Base-by-base conservation (phyloP, 164 flowering plant genomes). In the Protea cynaroides region DNA sequence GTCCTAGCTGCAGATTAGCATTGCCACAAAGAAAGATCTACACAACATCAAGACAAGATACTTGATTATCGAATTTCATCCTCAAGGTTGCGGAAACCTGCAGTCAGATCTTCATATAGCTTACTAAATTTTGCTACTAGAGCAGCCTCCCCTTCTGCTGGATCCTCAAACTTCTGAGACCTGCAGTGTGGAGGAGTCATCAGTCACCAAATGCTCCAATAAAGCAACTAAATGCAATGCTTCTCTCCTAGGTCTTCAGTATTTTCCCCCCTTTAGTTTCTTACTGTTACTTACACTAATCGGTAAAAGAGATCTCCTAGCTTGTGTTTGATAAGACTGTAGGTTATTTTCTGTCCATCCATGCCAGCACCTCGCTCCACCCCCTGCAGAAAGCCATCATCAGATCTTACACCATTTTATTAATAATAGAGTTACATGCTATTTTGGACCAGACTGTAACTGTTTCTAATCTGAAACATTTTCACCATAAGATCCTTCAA, bases 121-220 rank as follows among this genome's bases (percentile, higher is more conserved):
- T 92, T 88, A 53, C 71, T 76, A 81, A 95, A 95, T 68, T 92
- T 95, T 0, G 76, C 93, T 17, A 84, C 83, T 23, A 95, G 88
- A 57, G 82, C 87, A 12, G 69, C 71, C 79, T 95, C 99, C 40
- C 99, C 99, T 78, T 95, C 99, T 1, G 97, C 97, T 14, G 99
- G 99, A 59, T 95, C 99, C 78, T 95, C 99, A 19, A 95, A 95
- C 56, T 95, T 95, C 71, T 95, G 99, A 44, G 99, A 95, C 75
- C 97, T 95, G 89, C 56, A 70, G 43, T 56, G 51, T 23, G 29
- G 14, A 17, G 7, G 14, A 19, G 34, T 29, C 24, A 40, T n/a
- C 38, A 29, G 34, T 64, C 4, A 18, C 15, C 21, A 29, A 34
- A 10, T 21, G 36, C 52, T 38, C 34, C 38, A 0, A 11, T 0